A percentile compares a stretch with the other conserved stretches of the same genome.
phyloP scores from a whole-genome alignment of 345 rosid species.

The Camelina sativa region DNA sequence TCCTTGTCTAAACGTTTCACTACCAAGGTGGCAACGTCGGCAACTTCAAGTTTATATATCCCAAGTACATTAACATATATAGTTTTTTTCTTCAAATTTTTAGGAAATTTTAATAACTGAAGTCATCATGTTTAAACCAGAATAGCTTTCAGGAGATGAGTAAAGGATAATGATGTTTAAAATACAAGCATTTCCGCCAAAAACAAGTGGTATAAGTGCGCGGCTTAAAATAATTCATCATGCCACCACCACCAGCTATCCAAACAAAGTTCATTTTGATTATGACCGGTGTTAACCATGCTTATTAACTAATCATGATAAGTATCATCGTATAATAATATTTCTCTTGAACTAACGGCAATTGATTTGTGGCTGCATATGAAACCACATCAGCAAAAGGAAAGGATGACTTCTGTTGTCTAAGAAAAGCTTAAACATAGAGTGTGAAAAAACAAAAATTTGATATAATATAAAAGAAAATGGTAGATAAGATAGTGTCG shows the following conservation, averaged over 20 bases:
- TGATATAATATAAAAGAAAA: slow-evolving; percentile 12
- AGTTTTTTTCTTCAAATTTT: neutral
- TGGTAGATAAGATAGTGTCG: slow-evolving; percentile 25
- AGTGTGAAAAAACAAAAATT: neutral
- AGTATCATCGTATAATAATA: too few relatives aligned
- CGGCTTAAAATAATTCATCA: slow-evolving; percentile 21
- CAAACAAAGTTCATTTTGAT: neutral
- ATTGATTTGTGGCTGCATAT: neutral
- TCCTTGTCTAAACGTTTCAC: neutral
- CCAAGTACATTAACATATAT: neutral
- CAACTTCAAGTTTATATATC: neutral
- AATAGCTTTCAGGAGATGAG: neutral
- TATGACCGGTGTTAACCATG: slow-evolving; percentile 1
- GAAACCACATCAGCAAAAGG: slow-evolving; percentile 29
- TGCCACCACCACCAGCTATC: neutral
- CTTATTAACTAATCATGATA: slow-evolving; percentile 5
- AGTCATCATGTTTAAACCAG: neutral
- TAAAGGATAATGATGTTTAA: slow-evolving; percentile 16
- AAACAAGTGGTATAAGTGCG: slow-evolving; percentile 21
- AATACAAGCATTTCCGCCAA: slow-evolving; percentile 20
- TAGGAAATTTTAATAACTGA: neutral
- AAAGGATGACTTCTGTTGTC: slow-evolving; percentile 15
- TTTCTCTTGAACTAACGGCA: too few relatives aligned
- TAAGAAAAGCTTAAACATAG: slow-evolving; percentile 9
- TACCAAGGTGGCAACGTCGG: neutral